Evolutionary conservation across 1,139 yeast species (phyloP), one percentile per base, ranked within the genome.

Genomic region (Scheffersomyces cryptocercus): DNA sequence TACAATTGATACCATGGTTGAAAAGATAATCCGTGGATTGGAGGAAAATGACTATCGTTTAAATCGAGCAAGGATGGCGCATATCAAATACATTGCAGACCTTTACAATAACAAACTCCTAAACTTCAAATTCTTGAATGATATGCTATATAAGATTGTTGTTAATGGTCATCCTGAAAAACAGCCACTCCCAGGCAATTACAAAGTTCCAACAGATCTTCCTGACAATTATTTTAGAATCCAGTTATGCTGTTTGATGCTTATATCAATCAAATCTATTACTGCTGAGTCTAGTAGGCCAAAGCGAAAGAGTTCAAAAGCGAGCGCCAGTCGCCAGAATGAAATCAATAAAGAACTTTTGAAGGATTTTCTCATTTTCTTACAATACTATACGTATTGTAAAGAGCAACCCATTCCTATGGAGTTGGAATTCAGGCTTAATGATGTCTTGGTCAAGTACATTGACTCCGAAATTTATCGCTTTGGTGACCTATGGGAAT

Each of bases 191-290:
- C 84, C 83, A 0, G 63, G 65, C 16, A 62, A 59, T 28, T 50
- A 61, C 30, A 64, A 71, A 15, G 73, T 72, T 13, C 56, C 50
- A n/a, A 43, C 76, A 16, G 97, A 90, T 63, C 68, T 69, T 9
- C 84, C 85, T 0, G 77, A 82, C 54, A 84, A 88, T 53, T 87
- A 84, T 56, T 88, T 89, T 61, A 74, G 96, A 47, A 69, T 89
- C 28, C 82, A 83, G 38, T 62, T 90, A 55, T 64, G 70, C 36
- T 68, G 75, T 40, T 48, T 57, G 10, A 45, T 73, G 30, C 58
- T 70, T 37, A 51, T 45, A 12, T 47, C 59, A 3, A 42, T 62
- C 28, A 37, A 54, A 51, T 20, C 15, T 31, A 39, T 9, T 16
- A 20, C 26, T 20, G 20, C 15, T 12, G 32, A 31, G 14, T 35